Percentiles rank a stretch among this genome's conserved stretches.
phyloP scores from a whole-genome alignment of 2,329 filamentous ascomycete genomes.

The Trichoderma pleuroti region DNA sequence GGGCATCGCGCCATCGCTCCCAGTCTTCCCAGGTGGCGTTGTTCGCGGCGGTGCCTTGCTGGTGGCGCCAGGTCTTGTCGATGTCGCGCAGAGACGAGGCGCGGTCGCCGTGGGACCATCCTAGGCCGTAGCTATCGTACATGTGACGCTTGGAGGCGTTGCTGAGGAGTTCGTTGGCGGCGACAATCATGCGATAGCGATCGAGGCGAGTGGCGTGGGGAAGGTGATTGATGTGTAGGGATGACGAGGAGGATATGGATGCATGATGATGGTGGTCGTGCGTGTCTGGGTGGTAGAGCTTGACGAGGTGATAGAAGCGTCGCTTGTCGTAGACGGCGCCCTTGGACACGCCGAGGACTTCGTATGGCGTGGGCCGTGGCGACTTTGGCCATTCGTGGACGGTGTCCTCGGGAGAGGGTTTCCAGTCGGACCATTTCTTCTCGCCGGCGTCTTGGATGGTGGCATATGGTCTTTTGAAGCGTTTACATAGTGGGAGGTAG shows the following conservation, averaged over 20 bases:
- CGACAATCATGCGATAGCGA: slow-evolving; percentile 82
- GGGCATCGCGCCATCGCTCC: slow-evolving; percentile 70
- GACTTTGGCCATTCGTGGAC: slow-evolving; percentile 46
- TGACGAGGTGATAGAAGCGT: slow-evolving; percentile 86
- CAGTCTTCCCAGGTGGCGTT: slow-evolving; percentile 99
- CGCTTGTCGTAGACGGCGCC: slow-evolving; percentile 73
- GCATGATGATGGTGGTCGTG: slow-evolving; percentile 26
- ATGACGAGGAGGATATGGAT: slow-evolving; percentile 4
- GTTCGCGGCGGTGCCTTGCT: slow-evolving; percentile 46
- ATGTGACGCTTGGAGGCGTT: slow-evolving; percentile 72
- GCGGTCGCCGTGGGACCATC: slow-evolving; percentile 64
- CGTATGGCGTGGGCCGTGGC: slow-evolving; percentile 73
- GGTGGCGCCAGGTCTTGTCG: slow-evolving; percentile 48
- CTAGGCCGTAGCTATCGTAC: slow-evolving; percentile 78
- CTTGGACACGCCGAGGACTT: slow-evolving; percentile 66
- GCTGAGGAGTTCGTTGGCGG: slow-evolving; percentile 83
- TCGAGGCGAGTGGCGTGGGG: slow-evolving; percentile 63
- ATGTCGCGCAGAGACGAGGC: slow-evolving; percentile 47
- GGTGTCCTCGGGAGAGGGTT: slow-evolving; percentile 10
- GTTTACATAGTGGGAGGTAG: neutral
- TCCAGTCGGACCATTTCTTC: slow-evolving; percentile 10
- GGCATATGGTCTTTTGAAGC: slow-evolving; percentile 8
- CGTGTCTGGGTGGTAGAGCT: slow-evolving; percentile 90
- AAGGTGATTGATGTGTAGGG: slow-evolving; percentile 33
- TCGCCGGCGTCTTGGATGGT: neutral